Conservation (phyloP, 257 asterid species). For the Nicotiana obtusifolia region DNA sequence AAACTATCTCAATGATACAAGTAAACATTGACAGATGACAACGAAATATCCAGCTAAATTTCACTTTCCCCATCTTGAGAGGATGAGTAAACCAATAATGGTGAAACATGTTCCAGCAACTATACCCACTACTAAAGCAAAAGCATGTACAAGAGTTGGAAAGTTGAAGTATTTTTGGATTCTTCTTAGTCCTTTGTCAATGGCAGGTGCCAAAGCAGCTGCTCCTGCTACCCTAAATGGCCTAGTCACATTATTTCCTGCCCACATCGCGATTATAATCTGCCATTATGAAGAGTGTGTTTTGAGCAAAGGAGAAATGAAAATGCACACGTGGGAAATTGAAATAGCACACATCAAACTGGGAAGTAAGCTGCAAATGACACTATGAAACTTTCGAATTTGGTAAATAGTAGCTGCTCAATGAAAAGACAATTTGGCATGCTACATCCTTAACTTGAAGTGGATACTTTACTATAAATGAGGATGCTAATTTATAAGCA, state of each 20-base stretch:
- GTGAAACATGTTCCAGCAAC: constrained; percentile 28
- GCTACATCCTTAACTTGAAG: not conserved
- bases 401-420: not conserved
- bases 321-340: not conserved
- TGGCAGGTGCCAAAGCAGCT: constrained; percentile 41
- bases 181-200: constrained; percentile 33
- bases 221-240: constrained; percentile 45
- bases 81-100: constrained; percentile 36
- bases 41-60: not conserved
- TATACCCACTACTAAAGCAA: constrained; percentile 33
- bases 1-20: not conserved
- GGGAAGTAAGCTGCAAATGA: not conserved
- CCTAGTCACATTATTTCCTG: constrained; percentile 45
- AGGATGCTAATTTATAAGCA: not conserved
- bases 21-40: not conserved
- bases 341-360: not conserved
- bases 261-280: constrained; percentile 49
- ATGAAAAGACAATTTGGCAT: not conserved
- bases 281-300: constrained; percentile 1
- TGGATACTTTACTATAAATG: not conserved
- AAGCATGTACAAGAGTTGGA: constrained; percentile 32
- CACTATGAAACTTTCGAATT: not conserved
- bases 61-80: constrained; percentile 42
- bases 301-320: not conserved
- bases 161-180: constrained; percentile 35